Base-by-base conservation (phyloP, 495 filamentous ascomycete genomes). In the Penicillium alfredii region DNA sequence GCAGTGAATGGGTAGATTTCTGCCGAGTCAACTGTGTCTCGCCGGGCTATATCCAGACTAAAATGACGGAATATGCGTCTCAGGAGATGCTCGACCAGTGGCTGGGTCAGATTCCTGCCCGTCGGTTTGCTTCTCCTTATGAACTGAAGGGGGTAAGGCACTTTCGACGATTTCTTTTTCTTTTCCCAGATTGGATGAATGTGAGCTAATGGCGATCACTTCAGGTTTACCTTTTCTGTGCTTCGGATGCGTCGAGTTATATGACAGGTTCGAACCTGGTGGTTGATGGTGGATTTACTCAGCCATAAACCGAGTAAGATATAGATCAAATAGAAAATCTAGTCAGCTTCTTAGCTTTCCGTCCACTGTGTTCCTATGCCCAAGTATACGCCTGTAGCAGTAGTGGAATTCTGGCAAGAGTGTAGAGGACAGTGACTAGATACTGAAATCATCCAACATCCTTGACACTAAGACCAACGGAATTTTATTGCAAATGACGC, bases 1-100 rank as follows among this genome's bases (percentile, higher is more conserved):
- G 42, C 60, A 0, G 54, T 59, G 4, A 63, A 36, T 63, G 60
- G 60, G 55, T 56, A 7, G 48, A 59, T 22, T 58, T 55, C 13
- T 58, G 54, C 26, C 55, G 66, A 1, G 63, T 64, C 30, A 70
- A 70, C 30, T 58, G 53, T 30, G 60, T 70, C 27, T 62, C 60
- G 4, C 66, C 64, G 0, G 66, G 66, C 1, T 68, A 58, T 37
- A 64, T 68, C 32, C 60, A 56, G 13, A 68, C 64, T 13, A 53
- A 57, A 14, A 62, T 58, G 30, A 44, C 47, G 30, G 46, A 46
- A 20, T 39, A 40, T 15, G 46, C 47, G 20, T 42, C 47, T 2
- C 6, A 44, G 30, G 56, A 56, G 15, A 42, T 42, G 41, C 35
- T 29, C 6, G 43, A 52, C 9, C 49, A 52, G 23, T 58, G 52